Conservation (phyloP, 208 protist genomes). For the Naegleria gruberi region DNA sequence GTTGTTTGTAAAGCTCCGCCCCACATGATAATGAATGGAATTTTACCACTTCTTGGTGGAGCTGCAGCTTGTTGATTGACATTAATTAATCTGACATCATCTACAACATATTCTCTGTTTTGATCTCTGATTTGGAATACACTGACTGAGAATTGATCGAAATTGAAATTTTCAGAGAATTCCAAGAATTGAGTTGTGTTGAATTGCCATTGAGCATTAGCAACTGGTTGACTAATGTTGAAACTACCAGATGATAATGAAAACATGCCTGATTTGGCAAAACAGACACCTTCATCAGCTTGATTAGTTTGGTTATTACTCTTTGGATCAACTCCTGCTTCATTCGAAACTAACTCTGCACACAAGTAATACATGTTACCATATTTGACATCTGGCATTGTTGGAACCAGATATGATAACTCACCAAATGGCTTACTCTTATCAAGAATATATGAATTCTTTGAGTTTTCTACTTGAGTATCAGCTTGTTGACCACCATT, state of each 20-base stretch:
- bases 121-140: neutral
- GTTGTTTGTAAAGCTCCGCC: neutral
- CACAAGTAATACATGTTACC: neutral
- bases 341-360: neutral
- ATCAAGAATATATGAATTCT: neutral
- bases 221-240: neutral
- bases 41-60: neutral
- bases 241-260: neutral
- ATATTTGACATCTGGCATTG: neutral
- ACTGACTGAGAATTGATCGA: neutral
- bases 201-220: conserved; percentile 1
- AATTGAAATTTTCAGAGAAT: neutral
- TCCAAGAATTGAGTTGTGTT: neutral
- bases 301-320: neutral
- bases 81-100: neutral
- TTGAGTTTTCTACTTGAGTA: neutral
- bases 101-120: neutral
- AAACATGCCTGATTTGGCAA: neutral
- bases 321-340: neutral
- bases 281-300: neutral
- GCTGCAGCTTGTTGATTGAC: neutral
- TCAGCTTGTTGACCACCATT: neutral
- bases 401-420: neutral
- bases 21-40: neutral
- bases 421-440: neutral